A percentile compares a stretch with the other conserved stretches of the same genome.
phyloP scores from a whole-genome alignment of 179 eudicot species.

The Spinacia oleracea region DNA sequence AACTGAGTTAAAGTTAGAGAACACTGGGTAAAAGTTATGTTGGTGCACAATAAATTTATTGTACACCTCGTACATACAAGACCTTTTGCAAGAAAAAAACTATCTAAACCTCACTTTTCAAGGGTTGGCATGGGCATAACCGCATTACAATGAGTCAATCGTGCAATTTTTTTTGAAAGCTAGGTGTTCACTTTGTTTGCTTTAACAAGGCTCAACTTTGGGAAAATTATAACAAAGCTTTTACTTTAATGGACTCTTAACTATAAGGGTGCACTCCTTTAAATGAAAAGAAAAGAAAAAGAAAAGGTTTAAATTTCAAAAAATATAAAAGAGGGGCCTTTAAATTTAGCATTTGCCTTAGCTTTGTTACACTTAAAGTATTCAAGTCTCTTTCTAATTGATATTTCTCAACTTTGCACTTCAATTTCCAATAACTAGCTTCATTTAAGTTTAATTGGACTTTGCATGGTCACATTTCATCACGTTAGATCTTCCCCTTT shows the following conservation, averaged over 20 bases:
- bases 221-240: conserved; percentile 13
- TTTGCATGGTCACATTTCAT: not conserved
- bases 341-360: not conserved
- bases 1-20: no score
- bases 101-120: no score
- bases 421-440: conserved; percentile 22
- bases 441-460: not conserved
- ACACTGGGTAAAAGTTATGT: no score
- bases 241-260: conserved; percentile 15
- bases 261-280: conserved; percentile 24
- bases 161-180: not conserved
- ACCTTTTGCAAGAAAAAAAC: no score
- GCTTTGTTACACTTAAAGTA: not conserved
- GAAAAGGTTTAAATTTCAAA: not conserved
- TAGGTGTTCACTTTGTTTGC: not conserved
- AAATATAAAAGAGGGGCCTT: not conserved
- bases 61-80: no score
- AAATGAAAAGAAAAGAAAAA: conserved; percentile 18
- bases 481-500: not conserved
- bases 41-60: no score
- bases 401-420: not conserved
- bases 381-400: conserved; percentile 10
- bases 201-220: not conserved
- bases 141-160: not conserved
- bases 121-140: no score